Conservation (phyloP, 1,139 yeast species). For the Hansenula lynferdii region DNA sequence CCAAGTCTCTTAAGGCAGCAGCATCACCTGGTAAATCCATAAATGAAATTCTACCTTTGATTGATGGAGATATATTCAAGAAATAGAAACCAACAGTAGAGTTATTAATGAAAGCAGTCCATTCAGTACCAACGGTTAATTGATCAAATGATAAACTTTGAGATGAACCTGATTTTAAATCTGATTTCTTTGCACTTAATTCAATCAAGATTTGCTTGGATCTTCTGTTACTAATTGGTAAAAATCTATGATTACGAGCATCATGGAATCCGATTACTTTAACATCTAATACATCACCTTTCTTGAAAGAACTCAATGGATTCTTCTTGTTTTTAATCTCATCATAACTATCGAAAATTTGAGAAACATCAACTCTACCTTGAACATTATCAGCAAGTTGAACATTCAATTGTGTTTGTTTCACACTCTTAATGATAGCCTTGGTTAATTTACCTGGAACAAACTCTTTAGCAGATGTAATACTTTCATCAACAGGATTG, state of each 20-base stretch:
- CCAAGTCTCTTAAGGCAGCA: constrained; percentile 45
- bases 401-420: constrained; percentile 72
- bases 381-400: constrained; percentile 72
- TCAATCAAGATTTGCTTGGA: constrained; percentile 60
- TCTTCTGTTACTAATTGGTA: constrained; percentile 61
- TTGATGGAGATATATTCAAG: constrained; percentile 65
- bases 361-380: constrained; percentile 78
- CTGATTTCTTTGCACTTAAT: constrained; percentile 49
- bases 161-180: constrained; percentile 26
- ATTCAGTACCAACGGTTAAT: constrained; percentile 44
- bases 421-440: constrained; percentile 58
- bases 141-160: constrained; percentile 42
- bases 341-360: constrained; percentile 50
- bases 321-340: constrained; percentile 54
- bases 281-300: constrained; percentile 55
- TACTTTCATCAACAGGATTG: constrained; percentile 58
- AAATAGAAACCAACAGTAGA: constrained; percentile 55
- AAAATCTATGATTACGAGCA: constrained; percentile 60
- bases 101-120: constrained; percentile 65
- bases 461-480: constrained; percentile 46
- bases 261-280: constrained; percentile 78
- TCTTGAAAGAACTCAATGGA: constrained; percentile 59
- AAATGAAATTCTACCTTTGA: constrained; percentile 63
- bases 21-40: constrained; percentile 61
- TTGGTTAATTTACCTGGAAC: constrained; percentile 57